Base-by-base conservation (phyloP, 2,329 filamentous ascomycete genomes). In the Cordyceps javanica region DNA sequence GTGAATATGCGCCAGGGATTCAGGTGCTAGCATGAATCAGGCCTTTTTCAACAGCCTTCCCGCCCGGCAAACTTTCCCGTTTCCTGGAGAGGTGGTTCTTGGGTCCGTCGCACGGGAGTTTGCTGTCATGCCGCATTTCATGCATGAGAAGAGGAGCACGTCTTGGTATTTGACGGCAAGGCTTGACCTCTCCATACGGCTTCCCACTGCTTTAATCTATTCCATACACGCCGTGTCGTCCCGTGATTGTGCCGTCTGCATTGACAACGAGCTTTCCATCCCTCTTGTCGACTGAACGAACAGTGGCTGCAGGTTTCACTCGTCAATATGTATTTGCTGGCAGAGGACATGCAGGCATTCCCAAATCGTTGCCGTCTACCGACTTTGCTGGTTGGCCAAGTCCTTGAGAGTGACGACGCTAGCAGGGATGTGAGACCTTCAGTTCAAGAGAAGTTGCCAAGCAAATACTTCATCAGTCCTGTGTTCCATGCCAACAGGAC, bases 111-210 rank as follows among this genome's bases (percentile, higher is more conserved):
- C 49, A 52, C 36, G 21, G 36, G 49, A 30, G 36, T 28, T 52
- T 52, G 49, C 36, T 32, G 49, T 30, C 49, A 52, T 52, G 49
- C 49, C 25, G 25, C 49, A 41, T 41, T 25, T n/a, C n/a, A 41
- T 52, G 49, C 36, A 41, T 28, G 49, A 34, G 30, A 21, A 14
- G 1, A 28, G 36, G 34, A 23, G 49, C 49, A 52, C 16, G 49
- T 52, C 36, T 52, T 23, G n/a, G 28, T 19, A 9, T 16, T 25
- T 25, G 19, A 21, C 6, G 38, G 10, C n/a, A 7, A 9, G 6
- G 38, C 16, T 42, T 48, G n/a, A n/a, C 23, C 10, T 13, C 13
- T 44, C n/a, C 13, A 26, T 25, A 14, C 41, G 30, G 13, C 25
- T 8, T 30, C 16, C 9, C n/a, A n/a, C n/a, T 5, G 19, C 5